Conservation (phyloP, 768 basidiomycete species). For the Kwoniella europaea region DNA sequence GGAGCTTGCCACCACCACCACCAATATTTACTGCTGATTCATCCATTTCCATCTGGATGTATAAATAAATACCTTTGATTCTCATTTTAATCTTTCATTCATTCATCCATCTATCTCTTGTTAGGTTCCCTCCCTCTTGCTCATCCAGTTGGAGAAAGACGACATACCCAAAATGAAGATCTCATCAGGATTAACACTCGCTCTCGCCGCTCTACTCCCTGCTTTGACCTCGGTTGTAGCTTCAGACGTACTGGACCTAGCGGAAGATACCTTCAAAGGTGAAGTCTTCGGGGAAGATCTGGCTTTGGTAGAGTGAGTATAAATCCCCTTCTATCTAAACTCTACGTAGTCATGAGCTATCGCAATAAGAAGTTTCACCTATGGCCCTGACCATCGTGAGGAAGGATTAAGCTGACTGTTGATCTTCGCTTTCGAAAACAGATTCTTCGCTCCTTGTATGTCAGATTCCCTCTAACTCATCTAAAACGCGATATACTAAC, state of each 20-base stretch:
- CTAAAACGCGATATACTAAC: background rate
- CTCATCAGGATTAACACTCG: conserved; percentile 17
- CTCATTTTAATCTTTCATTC: background rate
- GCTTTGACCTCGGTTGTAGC: conserved; percentile 63
- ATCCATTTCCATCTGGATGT: background rate
- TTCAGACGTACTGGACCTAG: conserved; percentile 81
- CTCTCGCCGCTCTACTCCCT: conserved; percentile 65
- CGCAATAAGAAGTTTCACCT: background rate
- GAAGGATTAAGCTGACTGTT: background rate
- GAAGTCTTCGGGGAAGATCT: conserved; percentile 71
- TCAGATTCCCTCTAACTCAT: background rate
- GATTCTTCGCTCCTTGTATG: conserved; percentile 54
- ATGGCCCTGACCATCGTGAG: background rate
- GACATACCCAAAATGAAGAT: background rate
- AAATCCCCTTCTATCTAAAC: too few species aligned
- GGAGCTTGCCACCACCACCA: background rate
- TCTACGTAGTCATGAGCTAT: too few species aligned
- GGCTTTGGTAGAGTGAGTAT: conserved; percentile 90
- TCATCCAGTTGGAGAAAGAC: background rate
- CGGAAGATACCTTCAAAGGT: conserved; percentile 70
- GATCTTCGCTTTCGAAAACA: background rate
- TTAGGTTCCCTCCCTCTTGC: background rate
- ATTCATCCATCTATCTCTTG: background rate
- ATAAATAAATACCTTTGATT: background rate
- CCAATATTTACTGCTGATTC: background rate